Percentiles rank a stretch among this genome's conserved stretches.
Conservation (phyloP, 768 basidiomycete species). For the Solioccasus polychromus region DNA sequence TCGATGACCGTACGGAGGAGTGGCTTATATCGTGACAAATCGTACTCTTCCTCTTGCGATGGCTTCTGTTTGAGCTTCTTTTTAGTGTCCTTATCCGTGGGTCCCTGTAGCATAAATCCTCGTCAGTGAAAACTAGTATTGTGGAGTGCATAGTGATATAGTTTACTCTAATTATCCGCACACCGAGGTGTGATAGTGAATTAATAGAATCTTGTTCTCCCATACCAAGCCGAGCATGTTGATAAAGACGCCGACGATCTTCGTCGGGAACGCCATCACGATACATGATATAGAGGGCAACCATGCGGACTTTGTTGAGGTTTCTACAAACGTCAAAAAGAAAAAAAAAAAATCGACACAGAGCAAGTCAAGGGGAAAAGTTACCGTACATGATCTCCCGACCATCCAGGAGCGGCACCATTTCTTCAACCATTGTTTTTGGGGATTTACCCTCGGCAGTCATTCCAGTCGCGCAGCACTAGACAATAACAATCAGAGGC, state of each 20-base stretch:
- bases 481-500: conserved; percentile 3
- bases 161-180: conserved; percentile 77
- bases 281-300: conserved; percentile 91
- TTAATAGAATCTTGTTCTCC: conserved; percentile 94
- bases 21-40: conserved; percentile 92
- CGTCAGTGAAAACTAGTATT: background rate
- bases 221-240: conserved; percentile 85
- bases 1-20: conserved; percentile 77
- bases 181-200: conserved; percentile 77
- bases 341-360: background rate
- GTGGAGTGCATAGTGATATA: background rate
- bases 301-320: conserved; percentile 91
- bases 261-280: conserved; percentile 99
- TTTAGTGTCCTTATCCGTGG: conserved; percentile 74
- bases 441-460: conserved; percentile 94
- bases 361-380: background rate
- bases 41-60: conserved; percentile 87
- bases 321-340: conserved; percentile 48
- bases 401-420: conserved; percentile 94
- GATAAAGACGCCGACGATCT: conserved; percentile 89
- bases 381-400: conserved; percentile 70
- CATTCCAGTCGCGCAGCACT: conserved; percentile 93
- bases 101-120: conserved; percentile 42
- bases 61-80: conserved; percentile 79
- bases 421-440: conserved; percentile 93